phyloP scores from a whole-genome alignment of 257 asterid species.

The Gentiana straminea region DNA sequence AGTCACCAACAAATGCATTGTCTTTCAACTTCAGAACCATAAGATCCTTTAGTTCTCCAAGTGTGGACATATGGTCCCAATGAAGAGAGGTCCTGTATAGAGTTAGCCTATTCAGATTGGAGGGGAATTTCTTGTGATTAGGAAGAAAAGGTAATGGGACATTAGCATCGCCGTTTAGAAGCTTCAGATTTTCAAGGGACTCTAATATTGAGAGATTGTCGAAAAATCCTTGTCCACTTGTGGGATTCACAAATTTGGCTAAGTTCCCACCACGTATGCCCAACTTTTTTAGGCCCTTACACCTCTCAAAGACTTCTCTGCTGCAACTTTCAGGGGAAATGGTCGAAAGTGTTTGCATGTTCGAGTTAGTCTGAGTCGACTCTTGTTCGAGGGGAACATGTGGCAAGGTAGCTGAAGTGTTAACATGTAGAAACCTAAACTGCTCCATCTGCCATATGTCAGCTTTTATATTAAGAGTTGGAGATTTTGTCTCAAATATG shows the following conservation, averaged over 20 bases:
- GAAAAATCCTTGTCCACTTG: slow-evolving; percentile 19
- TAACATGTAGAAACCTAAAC: slow-evolving; percentile 31
- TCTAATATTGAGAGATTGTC: slow-evolving; percentile 26
- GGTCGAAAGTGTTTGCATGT: slow-evolving; percentile 40
- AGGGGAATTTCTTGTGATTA: slow-evolving; percentile 7
- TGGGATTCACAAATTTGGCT: slow-evolving; percentile 22
- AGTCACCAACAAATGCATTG: slow-evolving; percentile 8
- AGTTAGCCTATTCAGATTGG: slow-evolving; percentile 11
- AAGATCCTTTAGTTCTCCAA: slow-evolving; percentile 5
- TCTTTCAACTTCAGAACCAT: slow-evolving; percentile 16
- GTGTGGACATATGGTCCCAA: slow-evolving; percentile 7
- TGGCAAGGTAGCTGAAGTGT: slow-evolving; percentile 8
- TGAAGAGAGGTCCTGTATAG: slow-evolving; percentile 6
- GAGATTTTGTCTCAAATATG: background rate
- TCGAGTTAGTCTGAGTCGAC: slow-evolving; percentile 16
- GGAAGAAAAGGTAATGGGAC: slow-evolving; percentile 1
- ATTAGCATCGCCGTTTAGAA: slow-evolving; percentile 23
- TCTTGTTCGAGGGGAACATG: slow-evolving; percentile 24
- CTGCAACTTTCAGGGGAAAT: slow-evolving; percentile 51
- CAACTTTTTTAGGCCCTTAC: slow-evolving; percentile 27
- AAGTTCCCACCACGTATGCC: slow-evolving; percentile 43
- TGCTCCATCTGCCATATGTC: slow-evolving; percentile 28
- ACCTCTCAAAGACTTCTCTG: slow-evolving; percentile 28
- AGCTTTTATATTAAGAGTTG: slow-evolving; percentile 3
- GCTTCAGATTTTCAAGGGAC: slow-evolving; percentile 28